Evolutionary conservation across 2,329 filamentous ascomycete species (phyloP).

Genomic region (Ophiostoma triangulosporum): DNA sequence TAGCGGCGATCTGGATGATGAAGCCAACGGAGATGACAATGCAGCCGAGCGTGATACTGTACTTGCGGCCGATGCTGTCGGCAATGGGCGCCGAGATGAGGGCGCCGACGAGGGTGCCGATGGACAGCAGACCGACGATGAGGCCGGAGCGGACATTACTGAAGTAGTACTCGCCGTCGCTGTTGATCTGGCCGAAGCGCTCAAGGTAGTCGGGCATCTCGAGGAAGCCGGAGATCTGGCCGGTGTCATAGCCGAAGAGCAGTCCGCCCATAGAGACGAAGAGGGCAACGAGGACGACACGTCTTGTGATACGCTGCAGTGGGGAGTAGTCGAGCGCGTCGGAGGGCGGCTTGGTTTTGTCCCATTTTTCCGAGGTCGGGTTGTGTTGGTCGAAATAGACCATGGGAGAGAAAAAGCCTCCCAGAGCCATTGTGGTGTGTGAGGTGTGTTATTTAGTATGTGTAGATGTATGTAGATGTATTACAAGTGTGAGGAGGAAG

Average conservation of each 20-base stretch:
- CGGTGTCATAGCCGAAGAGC: constrained; percentile 42
- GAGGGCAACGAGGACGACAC: constrained; percentile 8
- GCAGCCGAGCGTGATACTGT: constrained; percentile 38
- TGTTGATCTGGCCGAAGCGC: constrained; percentile 37
- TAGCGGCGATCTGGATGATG: constrained; percentile 50
- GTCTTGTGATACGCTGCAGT: constrained; percentile 7
- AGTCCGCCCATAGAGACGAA: constrained; percentile 14
- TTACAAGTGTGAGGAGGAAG: not conserved
- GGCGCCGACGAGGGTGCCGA: constrained; percentile 41
- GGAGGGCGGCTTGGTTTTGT: constrained; percentile 4
- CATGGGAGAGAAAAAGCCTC: constrained; percentile 1
- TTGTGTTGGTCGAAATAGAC: constrained; percentile 12
- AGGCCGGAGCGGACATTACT: constrained; percentile 32
- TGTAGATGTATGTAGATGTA: not conserved
- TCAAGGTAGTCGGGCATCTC: constrained; percentile 38
- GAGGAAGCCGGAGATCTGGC: constrained; percentile 41
- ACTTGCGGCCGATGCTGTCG: constrained; percentile 44
- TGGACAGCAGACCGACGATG: constrained; percentile 42
- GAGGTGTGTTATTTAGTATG: not conserved
- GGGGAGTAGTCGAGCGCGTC: constrained; percentile 12
- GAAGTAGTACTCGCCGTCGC: constrained; percentile 26
- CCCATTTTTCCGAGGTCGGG: constrained; percentile 5
- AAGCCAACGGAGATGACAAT: constrained; percentile 50
- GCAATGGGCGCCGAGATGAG: constrained; percentile 39
- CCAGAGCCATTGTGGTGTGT: not conserved